Evolutionary conservation across 192 early-diverging fungal genomes (phyloP).

Genomic region (Backusella parvicylindrica): DNA sequence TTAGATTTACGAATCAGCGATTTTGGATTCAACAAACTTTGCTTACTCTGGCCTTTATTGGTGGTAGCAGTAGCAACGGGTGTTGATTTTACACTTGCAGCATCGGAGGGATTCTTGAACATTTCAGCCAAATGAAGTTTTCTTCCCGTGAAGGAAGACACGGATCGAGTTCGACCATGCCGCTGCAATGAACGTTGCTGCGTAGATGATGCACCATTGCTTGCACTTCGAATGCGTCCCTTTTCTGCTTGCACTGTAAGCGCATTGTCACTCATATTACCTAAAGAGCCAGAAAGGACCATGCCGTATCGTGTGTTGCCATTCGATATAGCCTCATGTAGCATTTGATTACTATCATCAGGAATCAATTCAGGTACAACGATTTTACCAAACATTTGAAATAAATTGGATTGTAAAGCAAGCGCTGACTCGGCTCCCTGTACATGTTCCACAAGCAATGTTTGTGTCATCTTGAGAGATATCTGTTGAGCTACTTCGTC

Average conservation of each 20-base stretch:
- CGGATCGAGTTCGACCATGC: not conserved
- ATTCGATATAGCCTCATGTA: conserved; percentile 30
- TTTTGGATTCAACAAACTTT: not conserved
- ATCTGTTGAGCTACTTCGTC: conserved; percentile 40
- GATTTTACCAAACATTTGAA: conserved; percentile 58
- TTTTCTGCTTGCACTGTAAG: not conserved
- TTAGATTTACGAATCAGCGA: not conserved
- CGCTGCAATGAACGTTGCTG: not conserved
- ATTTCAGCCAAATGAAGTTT: conserved; percentile 8
- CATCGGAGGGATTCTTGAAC: not conserved
- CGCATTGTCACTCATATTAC: not conserved
- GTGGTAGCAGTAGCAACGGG: not conserved
- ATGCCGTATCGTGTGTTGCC: not conserved
- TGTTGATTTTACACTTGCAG: not conserved
- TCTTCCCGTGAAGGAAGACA: conserved; percentile 4
- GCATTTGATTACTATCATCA: not conserved
- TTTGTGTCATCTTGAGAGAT: conserved; percentile 57
- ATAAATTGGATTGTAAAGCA: conserved; percentile 54
- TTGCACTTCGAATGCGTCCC: conserved; percentile 16
- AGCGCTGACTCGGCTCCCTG: conserved; percentile 49
- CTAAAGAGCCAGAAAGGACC: conserved; percentile 10
- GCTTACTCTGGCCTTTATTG: not conserved
- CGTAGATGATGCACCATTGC: not conserved
- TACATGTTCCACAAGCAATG: conserved; percentile 44
- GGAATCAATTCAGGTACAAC: conserved; percentile 34